Base-by-base conservation (phyloP, 257 asterid genomes). In the Nicotiana benthamiana region DNA sequence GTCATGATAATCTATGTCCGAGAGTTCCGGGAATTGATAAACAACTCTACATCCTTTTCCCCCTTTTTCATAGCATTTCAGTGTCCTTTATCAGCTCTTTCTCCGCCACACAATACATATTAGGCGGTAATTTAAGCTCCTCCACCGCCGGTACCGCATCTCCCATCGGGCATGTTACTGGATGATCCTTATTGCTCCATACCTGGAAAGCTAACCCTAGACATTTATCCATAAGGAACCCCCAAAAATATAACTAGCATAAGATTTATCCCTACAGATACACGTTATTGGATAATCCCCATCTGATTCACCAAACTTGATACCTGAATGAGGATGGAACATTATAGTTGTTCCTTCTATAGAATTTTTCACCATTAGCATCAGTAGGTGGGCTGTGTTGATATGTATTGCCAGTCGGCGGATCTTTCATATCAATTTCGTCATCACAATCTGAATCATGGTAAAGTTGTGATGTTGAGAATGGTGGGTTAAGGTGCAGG, bases 371-470 rank as follows among this genome's bases (percentile, higher is more conserved):
- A 12, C 81, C n/a, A 59, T 86, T 88, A 15, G 2, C 17, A 51
- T 67, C 81, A 60, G 48, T 36, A 34, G 80, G 61, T 57, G 62
- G 77, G 59, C 77, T 51, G 54, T 51, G 70, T 52, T 79, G 72
- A 43, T 27, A 62, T 26, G 66, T 36, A 9, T n/a, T 17, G 78
- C 75, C 79, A 43, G 77, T 80, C 6, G 89, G 87, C 9, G 89
- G 90, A 54, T 82, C 83, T 80, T 95, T 97, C 91, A 89, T 82
- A 86, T 92, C 98, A 17, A 86, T 81, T 79, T 95, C 98, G 86
- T 90, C 95, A 28, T 95, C 94, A 56, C 80, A 87, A 77, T 92
- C 97, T 13, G 97, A 91, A 62, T 89, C 97, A 52, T 90, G 30
- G 30, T 28, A 28, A 28, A 28, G 30, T 28, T 28, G 30, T 28